Evolutionary conservation across 371 early-diverging fungal species (phyloP).

Genomic region (Mucor velutinosus): DNA sequence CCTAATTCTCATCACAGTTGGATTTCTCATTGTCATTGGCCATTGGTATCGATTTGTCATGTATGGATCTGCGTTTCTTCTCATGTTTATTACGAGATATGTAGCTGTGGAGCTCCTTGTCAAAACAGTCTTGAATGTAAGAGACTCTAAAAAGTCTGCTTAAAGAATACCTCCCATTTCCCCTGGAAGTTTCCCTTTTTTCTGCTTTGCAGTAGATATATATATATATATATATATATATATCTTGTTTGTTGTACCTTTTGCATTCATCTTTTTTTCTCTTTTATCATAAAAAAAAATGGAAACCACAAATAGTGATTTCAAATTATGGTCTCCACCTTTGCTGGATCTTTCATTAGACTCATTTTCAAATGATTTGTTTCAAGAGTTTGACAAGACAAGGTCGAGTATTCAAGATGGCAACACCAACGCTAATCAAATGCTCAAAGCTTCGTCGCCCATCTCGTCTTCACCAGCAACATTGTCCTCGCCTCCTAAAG

Average conservation of each 20-base stretch:
- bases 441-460: not conserved
- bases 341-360: constrained; percentile 22
- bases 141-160: not conserved
- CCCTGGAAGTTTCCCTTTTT: constrained; percentile 3
- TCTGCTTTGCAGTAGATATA: not conserved
- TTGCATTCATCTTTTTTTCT: constrained; percentile 3
- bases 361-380: constrained; percentile 33
- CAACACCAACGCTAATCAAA: not conserved
- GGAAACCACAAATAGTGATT: constrained; percentile 18
- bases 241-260: not conserved
- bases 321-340: constrained; percentile 25
- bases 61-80: constrained; percentile 32
- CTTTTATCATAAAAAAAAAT: not conserved
- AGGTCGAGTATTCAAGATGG: not conserved
- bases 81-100: constrained; percentile 19
- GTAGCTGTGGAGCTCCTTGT: not conserved
- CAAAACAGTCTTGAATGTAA: not conserved
- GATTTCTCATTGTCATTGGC: constrained; percentile 35
- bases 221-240: not conserved
- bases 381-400: constrained; percentile 33
- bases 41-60: constrained; percentile 39
- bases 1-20: constrained; percentile 18
- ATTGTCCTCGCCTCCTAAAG: not conserved
- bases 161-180: not conserved
- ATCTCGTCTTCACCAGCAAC: constrained; percentile 11